Evolutionary conservation across 345 rosid genomes (phyloP), one percentile per base, ranked within the genome.

Genomic region (Raphanus sativus): DNA sequence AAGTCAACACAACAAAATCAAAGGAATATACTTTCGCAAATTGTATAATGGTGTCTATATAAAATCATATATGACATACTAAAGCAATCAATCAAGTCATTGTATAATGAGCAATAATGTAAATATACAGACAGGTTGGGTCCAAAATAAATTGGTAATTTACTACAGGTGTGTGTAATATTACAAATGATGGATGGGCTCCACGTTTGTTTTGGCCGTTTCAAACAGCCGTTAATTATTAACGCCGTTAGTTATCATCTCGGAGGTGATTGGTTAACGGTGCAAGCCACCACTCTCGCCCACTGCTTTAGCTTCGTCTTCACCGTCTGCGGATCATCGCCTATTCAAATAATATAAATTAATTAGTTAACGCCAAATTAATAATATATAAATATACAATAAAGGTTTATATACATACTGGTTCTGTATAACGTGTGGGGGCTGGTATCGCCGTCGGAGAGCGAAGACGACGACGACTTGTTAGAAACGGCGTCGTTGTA

Each of bases 251-350:
- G 56, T 0, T 12, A 34, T 77, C 74, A 79, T 79, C 70, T 79
- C 60, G 82, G 78, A 1, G 94, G 82, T 50, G 82, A 81, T 77
- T 91, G 97, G 73, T 88, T 80, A 77, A 94, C 97, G 65, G 97
- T 81, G 81, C 98, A 94, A 12, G 94, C 98, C 78, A 94, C 98
- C 81, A 91, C 93, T 83, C 86, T 93, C 55, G 97, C 98, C 97
- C 98, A 91, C 75, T 89, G 96, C 81, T 86, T 88, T 80, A 94
- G 79, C 85, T 93, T 86, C 74, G 88, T 90, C 87, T 91, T 94
- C 91, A 90, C 85, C 84, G 84, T 84, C 81, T 88, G 81, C 0
- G 97, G 94, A 86, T 87, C 86, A 69, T 89, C 97, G 65, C 93
- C 98, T 91, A 65, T 60, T 55, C 1, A 26, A 72, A 10, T 0